Percentiles rank a stretch among this genome's conserved stretches.
These are phyloP conservation scores for Apiospora rasikravindrae DNA, from an alignment of 2,329 filamentous ascomycete species.

Conservation along the genomic window DNA sequence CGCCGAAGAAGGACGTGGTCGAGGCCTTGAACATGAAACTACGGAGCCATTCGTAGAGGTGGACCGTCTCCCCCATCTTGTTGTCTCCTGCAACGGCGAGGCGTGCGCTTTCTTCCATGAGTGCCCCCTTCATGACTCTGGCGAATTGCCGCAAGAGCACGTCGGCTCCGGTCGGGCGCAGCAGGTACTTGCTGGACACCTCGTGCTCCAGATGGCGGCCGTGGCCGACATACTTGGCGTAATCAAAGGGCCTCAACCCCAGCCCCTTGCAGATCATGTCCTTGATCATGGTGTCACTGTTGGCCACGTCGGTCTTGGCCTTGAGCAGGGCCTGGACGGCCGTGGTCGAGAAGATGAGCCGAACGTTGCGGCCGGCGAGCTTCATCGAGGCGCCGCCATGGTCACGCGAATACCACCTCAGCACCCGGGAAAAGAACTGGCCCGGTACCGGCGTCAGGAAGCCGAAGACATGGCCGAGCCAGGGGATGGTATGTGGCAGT, in stretches of 20 bases:
- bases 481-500: neutral
- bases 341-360: neutral
- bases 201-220: neutral
- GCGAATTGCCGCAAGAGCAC: neutral
- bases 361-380: neutral
- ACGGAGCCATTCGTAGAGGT: neutral
- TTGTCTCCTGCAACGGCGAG: neutral
- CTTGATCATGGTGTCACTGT: neutral
- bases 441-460: slow-evolving; percentile 1
- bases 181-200: neutral
- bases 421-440: neutral
- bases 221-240: neutral
- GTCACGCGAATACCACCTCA: neutral
- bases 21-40: neutral
- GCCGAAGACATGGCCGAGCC: neutral
- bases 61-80: neutral
- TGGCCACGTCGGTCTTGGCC: neutral
- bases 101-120: neutral
- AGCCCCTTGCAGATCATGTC: neutral
- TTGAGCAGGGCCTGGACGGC: neutral
- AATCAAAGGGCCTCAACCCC: neutral
- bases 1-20: neutral
- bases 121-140: neutral
- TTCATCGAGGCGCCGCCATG: neutral
- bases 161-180: neutral